Percentiles rank a stretch among this genome's conserved stretches.
Conservation (phyloP, 176 grass and related monocot genomes). For the Eleusine indica region DNA sequence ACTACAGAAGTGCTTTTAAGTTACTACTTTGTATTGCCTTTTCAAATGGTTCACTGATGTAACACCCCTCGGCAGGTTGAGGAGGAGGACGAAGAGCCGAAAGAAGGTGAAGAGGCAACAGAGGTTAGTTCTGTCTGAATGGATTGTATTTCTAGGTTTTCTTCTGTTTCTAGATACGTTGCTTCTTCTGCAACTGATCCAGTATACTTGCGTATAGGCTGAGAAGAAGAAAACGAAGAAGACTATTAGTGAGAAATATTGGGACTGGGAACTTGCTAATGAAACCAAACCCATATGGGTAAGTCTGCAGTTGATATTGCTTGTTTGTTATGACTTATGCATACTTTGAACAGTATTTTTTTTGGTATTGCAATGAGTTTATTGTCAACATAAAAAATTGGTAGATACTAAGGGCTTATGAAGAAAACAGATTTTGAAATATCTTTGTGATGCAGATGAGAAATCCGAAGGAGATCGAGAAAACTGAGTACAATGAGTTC, state of each 20-base stretch:
- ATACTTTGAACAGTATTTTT: neutral
- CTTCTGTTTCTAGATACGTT: neutral
- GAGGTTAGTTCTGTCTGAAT: slow-evolving; percentile 35
- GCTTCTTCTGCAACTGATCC: neutral
- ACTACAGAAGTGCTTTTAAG: neutral
- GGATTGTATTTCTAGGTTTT: neutral
- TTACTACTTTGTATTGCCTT: neutral
- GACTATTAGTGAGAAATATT: slow-evolving; percentile 84
- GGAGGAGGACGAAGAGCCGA: slow-evolving; percentile 66
- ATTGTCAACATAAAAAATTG: neutral
- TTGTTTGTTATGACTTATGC: neutral
- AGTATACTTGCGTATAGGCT: slow-evolving; percentile 42
- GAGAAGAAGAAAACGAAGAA: slow-evolving; percentile 77
- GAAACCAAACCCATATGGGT: slow-evolving; percentile 94
- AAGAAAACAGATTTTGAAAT: slow-evolving; percentile 30
- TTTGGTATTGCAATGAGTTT: neutral
- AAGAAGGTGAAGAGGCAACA: slow-evolving; percentile 73
- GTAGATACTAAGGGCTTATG: neutral
- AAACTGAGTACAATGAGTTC: slow-evolving; percentile 78
- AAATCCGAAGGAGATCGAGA: slow-evolving; percentile 70
- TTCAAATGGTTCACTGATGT: slow-evolving; percentile 7
- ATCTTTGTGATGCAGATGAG: slow-evolving; percentile 56
- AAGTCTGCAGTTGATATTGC: slow-evolving; percentile 23
- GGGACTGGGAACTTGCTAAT: slow-evolving; percentile 90
- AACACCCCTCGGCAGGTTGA: slow-evolving; percentile 48